Percentiles rank a stretch among this genome's conserved stretches.
These are phyloP conservation scores for Ambrosia artemisiifolia DNA, from an alignment of 129 eudicot species.

Conservation along the genomic window DNA sequence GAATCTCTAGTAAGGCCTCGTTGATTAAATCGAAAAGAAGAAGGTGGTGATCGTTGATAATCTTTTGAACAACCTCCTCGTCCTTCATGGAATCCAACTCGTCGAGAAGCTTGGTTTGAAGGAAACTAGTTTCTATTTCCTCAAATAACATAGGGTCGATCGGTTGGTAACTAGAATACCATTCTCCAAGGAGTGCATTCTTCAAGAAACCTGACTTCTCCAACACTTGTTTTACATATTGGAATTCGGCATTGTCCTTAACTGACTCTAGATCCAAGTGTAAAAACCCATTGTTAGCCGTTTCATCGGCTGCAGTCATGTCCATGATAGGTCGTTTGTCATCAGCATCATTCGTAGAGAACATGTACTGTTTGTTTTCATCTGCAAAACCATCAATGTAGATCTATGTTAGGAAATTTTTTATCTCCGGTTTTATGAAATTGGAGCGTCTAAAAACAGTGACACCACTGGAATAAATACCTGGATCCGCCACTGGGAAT, in stretches of 20 bases:
- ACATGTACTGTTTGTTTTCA: not conserved
- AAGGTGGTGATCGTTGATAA: slow-evolving; percentile 37
- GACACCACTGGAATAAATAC: no score
- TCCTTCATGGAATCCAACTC: slow-evolving; percentile 35
- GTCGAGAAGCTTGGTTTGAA: slow-evolving; percentile 25
- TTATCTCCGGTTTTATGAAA: no score
- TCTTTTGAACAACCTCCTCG: slow-evolving; percentile 40
- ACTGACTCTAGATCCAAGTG: slow-evolving; percentile 27
- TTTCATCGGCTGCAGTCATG: not conserved
- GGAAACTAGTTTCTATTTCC: slow-evolving; percentile 46
- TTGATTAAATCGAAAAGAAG: slow-evolving; percentile 75
- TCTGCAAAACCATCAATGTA: slow-evolving; percentile 25
- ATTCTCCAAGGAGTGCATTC: slow-evolving; percentile 46
- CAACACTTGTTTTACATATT: slow-evolving; percentile 56
- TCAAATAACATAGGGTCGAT: slow-evolving; percentile 58
- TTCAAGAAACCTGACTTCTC: slow-evolving; percentile 58
- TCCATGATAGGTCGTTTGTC: not conserved
- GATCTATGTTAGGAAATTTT: not conserved
- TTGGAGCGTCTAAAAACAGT: no score
- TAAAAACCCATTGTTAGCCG: slow-evolving; percentile 4
- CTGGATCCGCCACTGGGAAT: no score
- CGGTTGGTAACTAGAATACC: slow-evolving; percentile 69
- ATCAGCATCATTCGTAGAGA: slow-evolving; percentile 1
- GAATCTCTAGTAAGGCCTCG: slow-evolving; percentile 58
- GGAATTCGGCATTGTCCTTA: slow-evolving; percentile 43